Conservation (phyloP, 2,329 filamentous ascomycete genomes). For the Aspergillus sp. region DNA sequence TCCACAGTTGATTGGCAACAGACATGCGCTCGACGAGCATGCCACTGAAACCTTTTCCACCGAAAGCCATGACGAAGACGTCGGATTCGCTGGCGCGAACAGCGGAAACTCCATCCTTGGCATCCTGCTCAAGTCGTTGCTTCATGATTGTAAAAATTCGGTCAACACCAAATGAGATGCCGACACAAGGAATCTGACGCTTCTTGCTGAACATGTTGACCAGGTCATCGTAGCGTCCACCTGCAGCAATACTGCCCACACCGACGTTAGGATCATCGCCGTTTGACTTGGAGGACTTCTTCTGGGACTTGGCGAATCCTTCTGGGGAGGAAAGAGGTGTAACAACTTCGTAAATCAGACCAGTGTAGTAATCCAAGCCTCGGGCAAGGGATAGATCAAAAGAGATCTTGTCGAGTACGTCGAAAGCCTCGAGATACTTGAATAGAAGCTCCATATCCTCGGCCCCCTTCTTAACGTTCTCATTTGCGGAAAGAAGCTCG, state of each 20-base stretch:
- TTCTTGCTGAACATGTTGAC: constrained; percentile 92
- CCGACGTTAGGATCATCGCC: constrained; percentile 72
- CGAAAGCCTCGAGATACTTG: constrained; percentile 76
- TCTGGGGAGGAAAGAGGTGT: constrained; percentile 45
- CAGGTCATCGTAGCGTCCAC: constrained; percentile 87
- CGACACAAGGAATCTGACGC: constrained; percentile 82
- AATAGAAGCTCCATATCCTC: constrained; percentile 79
- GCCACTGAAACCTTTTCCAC: constrained; percentile 78
- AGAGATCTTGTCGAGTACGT: constrained; percentile 70
- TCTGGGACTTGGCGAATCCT: constrained; percentile 30
- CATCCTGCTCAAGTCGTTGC: constrained; percentile 66
- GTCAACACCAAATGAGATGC: constrained; percentile 92
- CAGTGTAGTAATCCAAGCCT: constrained; percentile 83
- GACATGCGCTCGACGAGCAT: constrained; percentile 81
- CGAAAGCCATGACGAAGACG: constrained; percentile 93
- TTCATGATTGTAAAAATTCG: constrained; percentile 93
- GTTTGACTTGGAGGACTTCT: constrained; percentile 56
- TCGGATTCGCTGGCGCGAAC: constrained; percentile 75
- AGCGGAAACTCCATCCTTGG: constrained; percentile 53
- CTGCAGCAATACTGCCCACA: constrained; percentile 84
- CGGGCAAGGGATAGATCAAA: constrained; percentile 89
- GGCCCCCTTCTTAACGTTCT: constrained; percentile 74
- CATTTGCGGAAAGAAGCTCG: constrained; percentile 62
- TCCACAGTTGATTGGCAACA: constrained; percentile 75
- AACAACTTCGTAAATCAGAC: constrained; percentile 85